Percentiles rank a stretch among this genome's conserved stretches.
phyloP scores from a whole-genome alignment of 2,329 filamentous ascomycete genomes.

The Penicillium rolfsii region DNA sequence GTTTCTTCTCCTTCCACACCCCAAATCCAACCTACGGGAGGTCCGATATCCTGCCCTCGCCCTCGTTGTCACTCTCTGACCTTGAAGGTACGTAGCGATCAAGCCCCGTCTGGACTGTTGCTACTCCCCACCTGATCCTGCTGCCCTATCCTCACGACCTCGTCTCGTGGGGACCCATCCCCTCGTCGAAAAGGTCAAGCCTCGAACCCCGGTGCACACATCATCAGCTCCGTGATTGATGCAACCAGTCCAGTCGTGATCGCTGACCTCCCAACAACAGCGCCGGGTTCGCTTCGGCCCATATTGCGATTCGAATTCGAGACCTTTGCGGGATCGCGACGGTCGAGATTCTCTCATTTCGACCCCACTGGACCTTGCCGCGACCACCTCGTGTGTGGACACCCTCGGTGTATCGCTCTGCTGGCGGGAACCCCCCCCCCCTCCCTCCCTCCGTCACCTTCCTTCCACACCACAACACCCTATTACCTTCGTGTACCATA shows the following conservation, averaged over 20 bases:
- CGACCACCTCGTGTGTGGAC: slow-evolving; percentile 27
- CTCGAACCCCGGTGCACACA: slow-evolving; percentile 23
- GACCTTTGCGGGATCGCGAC: slow-evolving; percentile 9
- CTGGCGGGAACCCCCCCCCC: slow-evolving; percentile 24
- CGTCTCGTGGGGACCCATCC: slow-evolving; percentile 2
- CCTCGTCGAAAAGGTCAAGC: slow-evolving; percentile 16
- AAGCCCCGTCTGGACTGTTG: neutral
- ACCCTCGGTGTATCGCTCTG: slow-evolving; percentile 23
- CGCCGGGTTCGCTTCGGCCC: slow-evolving; percentile 26
- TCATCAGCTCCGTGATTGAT: slow-evolving; percentile 27
- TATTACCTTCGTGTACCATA: slow-evolving; percentile 31
- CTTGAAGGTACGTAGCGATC: slow-evolving; percentile 35
- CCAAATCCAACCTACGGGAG: slow-evolving; percentile 20
- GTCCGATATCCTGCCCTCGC: slow-evolving; percentile 21
- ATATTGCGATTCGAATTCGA: slow-evolving; percentile 8
- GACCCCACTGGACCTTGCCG: slow-evolving; percentile 17
- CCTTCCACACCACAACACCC: slow-evolving; percentile 3
- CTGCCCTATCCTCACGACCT: slow-evolving; percentile 1
- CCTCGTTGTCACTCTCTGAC: slow-evolving; percentile 38
- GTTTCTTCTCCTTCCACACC: slow-evolving; percentile 20
- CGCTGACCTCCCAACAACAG: slow-evolving; percentile 24
- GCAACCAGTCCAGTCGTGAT: slow-evolving; percentile 20
- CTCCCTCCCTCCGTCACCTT: slow-evolving; percentile 6
- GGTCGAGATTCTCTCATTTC: slow-evolving; percentile 1
- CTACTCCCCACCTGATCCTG: slow-evolving; percentile 6